phyloP scores from a whole-genome alignment of 768 basidiomycete species.

The Boletus reticuloceps region DNA sequence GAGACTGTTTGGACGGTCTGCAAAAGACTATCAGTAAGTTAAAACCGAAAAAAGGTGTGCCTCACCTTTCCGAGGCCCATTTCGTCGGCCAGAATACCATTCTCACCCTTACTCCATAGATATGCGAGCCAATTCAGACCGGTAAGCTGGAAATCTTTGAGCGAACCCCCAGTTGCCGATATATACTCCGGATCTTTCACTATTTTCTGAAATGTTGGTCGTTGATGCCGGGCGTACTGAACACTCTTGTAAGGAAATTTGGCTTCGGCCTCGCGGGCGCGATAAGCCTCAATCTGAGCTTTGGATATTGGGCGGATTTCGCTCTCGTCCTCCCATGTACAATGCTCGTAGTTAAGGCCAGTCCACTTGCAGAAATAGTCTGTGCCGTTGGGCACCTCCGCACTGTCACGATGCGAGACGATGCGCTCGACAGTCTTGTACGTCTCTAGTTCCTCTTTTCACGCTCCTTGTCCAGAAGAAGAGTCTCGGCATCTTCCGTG shows the following conservation, averaged over 20 bases:
- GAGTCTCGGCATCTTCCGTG: conserved; percentile 85
- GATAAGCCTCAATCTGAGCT: conserved; percentile 76
- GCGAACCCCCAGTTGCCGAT: conserved; percentile 66
- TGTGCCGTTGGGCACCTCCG: conserved; percentile 45
- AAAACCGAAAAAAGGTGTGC: background rate
- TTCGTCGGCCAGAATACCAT: conserved; percentile 97
- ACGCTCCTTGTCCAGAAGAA: conserved; percentile 88
- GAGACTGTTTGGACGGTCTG: conserved; percentile 95
- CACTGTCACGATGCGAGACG: conserved; percentile 70
- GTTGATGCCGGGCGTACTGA: conserved; percentile 57
- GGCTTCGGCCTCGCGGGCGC: conserved; percentile 69
- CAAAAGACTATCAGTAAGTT: conserved; percentile 10
- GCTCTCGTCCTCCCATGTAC: conserved; percentile 90
- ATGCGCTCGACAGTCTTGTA: conserved; percentile 92
- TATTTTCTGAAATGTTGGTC: conserved; percentile 83
- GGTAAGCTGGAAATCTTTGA: conserved; percentile 98
- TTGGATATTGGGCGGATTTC: conserved; percentile 79
- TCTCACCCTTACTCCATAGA: conserved; percentile 91
- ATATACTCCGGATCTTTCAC: conserved; percentile 88
- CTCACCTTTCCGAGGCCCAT: conserved; percentile 96
- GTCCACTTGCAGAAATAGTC: conserved; percentile 99
- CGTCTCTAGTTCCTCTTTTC: conserved; percentile 85
- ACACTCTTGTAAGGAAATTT: conserved; percentile 86
- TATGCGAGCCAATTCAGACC: conserved; percentile 99
- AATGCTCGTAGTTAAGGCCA: conserved; percentile 87